Conservation (phyloP, 1,284 basidiomycete species). For the Ganoderma lingzhi region DNA sequence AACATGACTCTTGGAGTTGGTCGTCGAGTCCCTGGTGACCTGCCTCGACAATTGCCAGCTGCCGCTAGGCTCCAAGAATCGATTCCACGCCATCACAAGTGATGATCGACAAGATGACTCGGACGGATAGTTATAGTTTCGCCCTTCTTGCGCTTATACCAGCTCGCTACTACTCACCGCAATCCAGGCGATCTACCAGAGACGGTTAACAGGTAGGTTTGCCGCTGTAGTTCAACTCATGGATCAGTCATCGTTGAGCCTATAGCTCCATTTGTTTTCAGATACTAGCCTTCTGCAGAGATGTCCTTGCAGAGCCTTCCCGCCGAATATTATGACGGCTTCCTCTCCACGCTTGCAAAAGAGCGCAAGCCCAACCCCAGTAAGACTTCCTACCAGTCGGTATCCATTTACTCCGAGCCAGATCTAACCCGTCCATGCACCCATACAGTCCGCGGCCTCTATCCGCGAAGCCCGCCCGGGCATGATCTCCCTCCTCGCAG, state of each 20-base stretch:
- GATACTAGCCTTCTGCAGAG: not conserved
- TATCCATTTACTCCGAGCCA: not conserved
- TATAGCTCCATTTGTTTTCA: not conserved
- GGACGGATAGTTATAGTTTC: not conserved
- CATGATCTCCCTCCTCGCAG: constrained; percentile 87
- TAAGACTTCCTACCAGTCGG: constrained; percentile 38
- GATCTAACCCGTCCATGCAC: not conserved
- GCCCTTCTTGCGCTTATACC: not conserved
- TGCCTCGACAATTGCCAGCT: too few relatives aligned
- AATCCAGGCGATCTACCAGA: not conserved
- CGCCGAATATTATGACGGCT: constrained; percentile 57
- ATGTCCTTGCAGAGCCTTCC: constrained; percentile 50
- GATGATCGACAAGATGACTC: not conserved
- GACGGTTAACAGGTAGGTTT: not conserved
- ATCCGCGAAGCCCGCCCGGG: constrained; percentile 81
- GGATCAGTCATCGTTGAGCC: not conserved
- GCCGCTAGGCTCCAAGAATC: not conserved
- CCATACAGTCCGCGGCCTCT: constrained; percentile 55
- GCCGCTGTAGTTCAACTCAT: not conserved
- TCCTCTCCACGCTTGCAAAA: constrained; percentile 67
- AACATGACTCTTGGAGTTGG: not conserved
- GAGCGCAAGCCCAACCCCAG: constrained; percentile 68
- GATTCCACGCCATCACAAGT: not conserved
- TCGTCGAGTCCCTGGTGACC: not conserved
- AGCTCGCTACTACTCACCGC: not conserved